A percentile compares a stretch with the other conserved stretches of the same genome.
These are phyloP conservation scores for Heliocybe sulcata DNA, from an alignment of 1,284 basidiomycete species.

Conservation along the genomic window DNA sequence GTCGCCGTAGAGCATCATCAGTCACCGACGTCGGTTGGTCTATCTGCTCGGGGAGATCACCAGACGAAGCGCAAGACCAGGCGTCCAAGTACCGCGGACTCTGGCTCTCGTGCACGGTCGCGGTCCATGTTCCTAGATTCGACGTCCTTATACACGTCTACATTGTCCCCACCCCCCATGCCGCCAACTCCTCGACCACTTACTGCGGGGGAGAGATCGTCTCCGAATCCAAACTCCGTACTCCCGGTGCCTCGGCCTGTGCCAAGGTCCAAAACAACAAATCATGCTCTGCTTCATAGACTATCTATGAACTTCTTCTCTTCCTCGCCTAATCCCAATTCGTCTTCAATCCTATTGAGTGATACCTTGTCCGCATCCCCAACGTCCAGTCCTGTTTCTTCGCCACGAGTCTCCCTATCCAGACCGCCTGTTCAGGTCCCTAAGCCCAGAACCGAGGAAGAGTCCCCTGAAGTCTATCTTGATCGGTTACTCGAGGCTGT, in stretches of 20 bases:
- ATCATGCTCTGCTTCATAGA: conserved; percentile 47
- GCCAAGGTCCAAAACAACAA: background rate
- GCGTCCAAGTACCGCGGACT: conserved; percentile 20
- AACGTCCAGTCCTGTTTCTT: conserved; percentile 27
- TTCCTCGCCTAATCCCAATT: conserved; percentile 26
- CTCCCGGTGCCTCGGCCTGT: background rate
- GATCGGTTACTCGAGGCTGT: conserved; percentile 54
- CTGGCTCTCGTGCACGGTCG: conserved; percentile 14
- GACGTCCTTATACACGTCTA: conserved; percentile 3
- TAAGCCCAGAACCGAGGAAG: conserved; percentile 46
- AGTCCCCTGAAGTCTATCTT: conserved; percentile 69
- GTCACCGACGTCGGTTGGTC: background rate
- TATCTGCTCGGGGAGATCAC: background rate
- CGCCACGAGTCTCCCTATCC: conserved; percentile 39
- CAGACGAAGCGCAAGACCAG: conserved; percentile 8
- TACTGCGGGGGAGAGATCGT: conserved; percentile 1
- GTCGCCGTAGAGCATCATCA: background rate
- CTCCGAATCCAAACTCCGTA: background rate
- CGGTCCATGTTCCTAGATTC: conserved; percentile 9
- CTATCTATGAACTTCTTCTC: conserved; percentile 65
- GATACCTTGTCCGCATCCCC: conserved; percentile 21
- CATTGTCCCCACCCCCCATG: conserved; percentile 5
- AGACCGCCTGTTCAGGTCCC: conserved; percentile 38
- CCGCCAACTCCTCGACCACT: conserved; percentile 5
- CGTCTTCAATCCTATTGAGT: conserved; percentile 16